Evolutionary conservation across 108 stramenopile species (phyloP).

Genomic region (Skeletonema potamos): DNA sequence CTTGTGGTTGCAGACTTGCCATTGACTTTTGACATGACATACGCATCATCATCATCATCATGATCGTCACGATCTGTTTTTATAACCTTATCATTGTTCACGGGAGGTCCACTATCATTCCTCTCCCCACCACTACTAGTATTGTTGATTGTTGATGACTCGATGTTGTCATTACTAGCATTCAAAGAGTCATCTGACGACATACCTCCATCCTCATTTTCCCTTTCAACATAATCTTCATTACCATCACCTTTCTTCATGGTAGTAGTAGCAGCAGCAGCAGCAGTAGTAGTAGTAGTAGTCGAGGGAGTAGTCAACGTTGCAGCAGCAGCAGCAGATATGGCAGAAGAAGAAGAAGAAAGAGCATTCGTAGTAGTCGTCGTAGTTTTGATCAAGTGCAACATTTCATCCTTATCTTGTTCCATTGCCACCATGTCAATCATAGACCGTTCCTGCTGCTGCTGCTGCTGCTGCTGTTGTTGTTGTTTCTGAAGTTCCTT

Average conservation of each 20-base stretch:
- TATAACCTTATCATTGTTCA: neutral
- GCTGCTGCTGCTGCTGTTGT: neutral
- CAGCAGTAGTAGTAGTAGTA: neutral
- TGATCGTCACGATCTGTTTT: neutral
- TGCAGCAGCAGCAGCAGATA: no score
- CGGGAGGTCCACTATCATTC: neutral
- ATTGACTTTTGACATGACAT: neutral
- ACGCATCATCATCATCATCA: neutral
- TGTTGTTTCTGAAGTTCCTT: no score
- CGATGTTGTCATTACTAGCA: neutral
- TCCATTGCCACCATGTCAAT: neutral
- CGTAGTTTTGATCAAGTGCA: slow-evolving; percentile 1
- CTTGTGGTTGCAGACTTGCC: neutral
- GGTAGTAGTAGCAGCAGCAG: neutral
- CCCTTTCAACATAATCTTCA: neutral
- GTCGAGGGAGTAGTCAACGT: neutral
- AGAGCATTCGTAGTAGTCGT: no score
- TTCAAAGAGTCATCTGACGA: no score
- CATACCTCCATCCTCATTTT: neutral
- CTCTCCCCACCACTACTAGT: neutral
- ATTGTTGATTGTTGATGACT: neutral
- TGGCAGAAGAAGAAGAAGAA: no score
- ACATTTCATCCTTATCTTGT: neutral
- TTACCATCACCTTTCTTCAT: neutral
- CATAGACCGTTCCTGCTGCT: neutral